Conservation (phyloP, 2,329 filamentous ascomycete species). For the Sarocladium kiliense region DNA sequence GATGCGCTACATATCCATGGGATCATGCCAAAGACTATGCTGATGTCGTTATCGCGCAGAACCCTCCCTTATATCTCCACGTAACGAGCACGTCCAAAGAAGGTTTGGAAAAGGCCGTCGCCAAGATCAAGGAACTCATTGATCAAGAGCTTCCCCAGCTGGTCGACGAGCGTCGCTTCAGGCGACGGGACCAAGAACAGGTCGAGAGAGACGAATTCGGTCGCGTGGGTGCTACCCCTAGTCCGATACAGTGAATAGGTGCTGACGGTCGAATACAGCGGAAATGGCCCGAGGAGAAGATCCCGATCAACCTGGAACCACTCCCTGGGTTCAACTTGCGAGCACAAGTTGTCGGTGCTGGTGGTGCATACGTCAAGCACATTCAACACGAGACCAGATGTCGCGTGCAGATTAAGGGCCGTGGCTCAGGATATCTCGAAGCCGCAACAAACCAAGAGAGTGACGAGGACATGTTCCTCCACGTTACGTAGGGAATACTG, state of each 20-base stretch:
- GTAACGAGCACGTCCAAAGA: slow-evolving; percentile 89
- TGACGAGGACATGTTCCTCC: slow-evolving; percentile 93
- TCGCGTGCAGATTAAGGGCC: slow-evolving; percentile 96
- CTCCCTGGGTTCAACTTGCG: slow-evolving; percentile 93
- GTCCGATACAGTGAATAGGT: slow-evolving; percentile 9
- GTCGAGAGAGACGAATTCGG: slow-evolving; percentile 89
- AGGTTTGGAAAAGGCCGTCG: slow-evolving; percentile 83
- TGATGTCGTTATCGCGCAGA: no score
- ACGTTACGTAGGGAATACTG: slow-evolving; percentile 70
- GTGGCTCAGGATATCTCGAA: slow-evolving; percentile 91
- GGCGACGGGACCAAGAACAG: slow-evolving; percentile 72
- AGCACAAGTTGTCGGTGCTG: slow-evolving; percentile 91
- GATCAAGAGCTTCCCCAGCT: slow-evolving; percentile 92
- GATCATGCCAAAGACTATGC: no score
- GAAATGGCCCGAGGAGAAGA: slow-evolving; percentile 98
- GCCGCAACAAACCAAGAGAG: slow-evolving; percentile 82
- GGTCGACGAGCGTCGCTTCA: slow-evolving; percentile 89
- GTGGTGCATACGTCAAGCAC: slow-evolving; percentile 94
- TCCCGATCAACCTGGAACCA: slow-evolving; percentile 84
- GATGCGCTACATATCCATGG: background rate
- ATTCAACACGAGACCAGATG: slow-evolving; percentile 95
- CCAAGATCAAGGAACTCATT: slow-evolving; percentile 90
- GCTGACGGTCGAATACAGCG: slow-evolving; percentile 49
- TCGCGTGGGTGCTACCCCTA: slow-evolving; percentile 53
- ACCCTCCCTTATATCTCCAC: slow-evolving; percentile 89